phyloP scores from a whole-genome alignment of 768 basidiomycete genomes.

The Russula olivacea region DNA sequence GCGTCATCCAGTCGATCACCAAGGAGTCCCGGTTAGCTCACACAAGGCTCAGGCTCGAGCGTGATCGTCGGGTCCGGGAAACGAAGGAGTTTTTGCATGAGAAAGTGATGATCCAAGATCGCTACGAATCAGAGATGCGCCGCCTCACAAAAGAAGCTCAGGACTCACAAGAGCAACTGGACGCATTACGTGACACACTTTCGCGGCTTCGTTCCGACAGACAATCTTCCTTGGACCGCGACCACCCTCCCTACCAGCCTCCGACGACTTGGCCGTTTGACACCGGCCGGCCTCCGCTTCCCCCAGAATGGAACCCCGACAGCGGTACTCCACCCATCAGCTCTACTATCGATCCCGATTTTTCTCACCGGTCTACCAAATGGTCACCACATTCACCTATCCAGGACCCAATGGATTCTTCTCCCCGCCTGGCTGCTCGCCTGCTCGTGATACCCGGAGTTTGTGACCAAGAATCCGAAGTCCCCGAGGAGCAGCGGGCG shows the following conservation, averaged over 20 bases:
- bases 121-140: neutral
- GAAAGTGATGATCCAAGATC: neutral
- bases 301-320: neutral
- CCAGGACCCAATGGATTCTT: neutral
- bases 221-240: neutral
- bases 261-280: neutral
- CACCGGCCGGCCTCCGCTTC: slow-evolving; percentile 4
- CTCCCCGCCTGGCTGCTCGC: neutral
- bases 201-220: neutral
- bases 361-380: neutral
- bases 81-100: neutral
- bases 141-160: neutral
- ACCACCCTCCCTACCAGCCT: neutral
- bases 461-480: neutral
- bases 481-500: neutral
- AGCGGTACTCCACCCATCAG: neutral
- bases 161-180: no score
- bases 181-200: neutral
- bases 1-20: neutral
- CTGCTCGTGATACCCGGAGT: neutral
- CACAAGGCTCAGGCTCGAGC: neutral
- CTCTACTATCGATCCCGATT: neutral
- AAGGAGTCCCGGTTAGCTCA: neutral
- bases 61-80: neutral
- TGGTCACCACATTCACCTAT: neutral